Percentiles rank a stretch among this genome's conserved stretches.
Conservation (phyloP, 78 protist genomes). For the Dictyostelium discoideum region DNA sequence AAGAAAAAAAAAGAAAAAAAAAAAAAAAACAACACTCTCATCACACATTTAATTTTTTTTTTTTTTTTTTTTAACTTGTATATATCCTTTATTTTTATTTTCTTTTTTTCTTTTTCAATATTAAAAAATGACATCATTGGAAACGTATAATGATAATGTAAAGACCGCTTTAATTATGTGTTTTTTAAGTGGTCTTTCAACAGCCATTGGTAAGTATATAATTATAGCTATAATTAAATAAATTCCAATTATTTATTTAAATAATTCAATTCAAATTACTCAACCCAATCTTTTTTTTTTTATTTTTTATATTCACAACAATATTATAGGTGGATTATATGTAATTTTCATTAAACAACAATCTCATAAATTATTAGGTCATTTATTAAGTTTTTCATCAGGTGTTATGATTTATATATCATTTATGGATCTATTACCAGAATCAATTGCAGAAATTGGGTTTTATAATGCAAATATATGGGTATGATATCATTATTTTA, state of each 20-base stretch:
- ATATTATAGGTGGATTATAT: constrained; percentile 62
- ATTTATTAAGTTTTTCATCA: constrained; percentile 83
- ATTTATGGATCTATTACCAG: constrained; percentile 84
- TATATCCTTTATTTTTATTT: not conserved
- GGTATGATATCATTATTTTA: constrained; percentile 12
- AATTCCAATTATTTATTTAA: too few species aligned
- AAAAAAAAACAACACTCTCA: not conserved
- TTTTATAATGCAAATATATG: constrained; percentile 72
- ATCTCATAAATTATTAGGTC: constrained; percentile 61
- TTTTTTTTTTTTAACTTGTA: not conserved
- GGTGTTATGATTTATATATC: constrained; percentile 88
- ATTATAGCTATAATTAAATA: not conserved
- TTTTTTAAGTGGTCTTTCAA: constrained; percentile 42
- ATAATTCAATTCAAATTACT: not conserved
- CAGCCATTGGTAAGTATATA: constrained; percentile 40
- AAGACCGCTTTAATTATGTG: constrained; percentile 40
- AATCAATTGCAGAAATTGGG: constrained; percentile 75
- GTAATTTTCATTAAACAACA: constrained; percentile 46
- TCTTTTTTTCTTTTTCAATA: not conserved
- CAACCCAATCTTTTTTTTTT: too few species aligned
- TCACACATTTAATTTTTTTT: not conserved
- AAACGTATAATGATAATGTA: constrained; percentile 39
- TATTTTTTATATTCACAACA: too few species aligned
- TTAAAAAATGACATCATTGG: constrained; percentile 1
- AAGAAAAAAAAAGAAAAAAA: too few species aligned